Conservation (phyloP, 2,329 filamentous ascomycete genomes). For the Xylaria polymorpha region DNA sequence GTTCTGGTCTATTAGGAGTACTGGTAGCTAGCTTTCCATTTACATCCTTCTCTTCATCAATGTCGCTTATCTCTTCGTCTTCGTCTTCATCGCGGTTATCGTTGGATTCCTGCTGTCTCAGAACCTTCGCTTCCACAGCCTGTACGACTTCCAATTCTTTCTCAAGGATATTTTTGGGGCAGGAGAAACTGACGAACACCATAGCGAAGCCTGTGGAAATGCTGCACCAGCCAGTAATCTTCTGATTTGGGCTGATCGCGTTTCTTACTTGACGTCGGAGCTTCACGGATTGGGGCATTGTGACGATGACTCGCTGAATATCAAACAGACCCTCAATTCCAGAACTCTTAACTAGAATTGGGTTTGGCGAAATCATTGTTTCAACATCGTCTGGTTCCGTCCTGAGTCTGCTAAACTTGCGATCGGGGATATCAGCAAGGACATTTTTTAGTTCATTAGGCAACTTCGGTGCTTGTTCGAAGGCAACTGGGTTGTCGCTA, state of each 20-base stretch:
- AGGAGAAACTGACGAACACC: conserved; percentile 48
- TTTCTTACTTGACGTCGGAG: conserved; percentile 45
- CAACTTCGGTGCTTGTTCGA: conserved; percentile 9
- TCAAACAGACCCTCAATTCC: conserved; percentile 41
- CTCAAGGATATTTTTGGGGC: conserved; percentile 44
- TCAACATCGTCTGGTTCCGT: conserved; percentile 32
- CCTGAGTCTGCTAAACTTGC: conserved; percentile 25
- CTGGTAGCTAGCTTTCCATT: not conserved
- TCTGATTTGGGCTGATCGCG: conserved; percentile 44
- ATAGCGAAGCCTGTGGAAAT: conserved; percentile 50
- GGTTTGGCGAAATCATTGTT: conserved; percentile 51
- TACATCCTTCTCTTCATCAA: not conserved
- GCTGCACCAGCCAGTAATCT: conserved; percentile 49
- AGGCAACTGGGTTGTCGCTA: not conserved
- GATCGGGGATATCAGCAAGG: conserved; percentile 29
- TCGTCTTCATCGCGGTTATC: conserved; percentile 33
- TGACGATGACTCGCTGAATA: conserved; percentile 60
- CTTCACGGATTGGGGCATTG: conserved; percentile 50
- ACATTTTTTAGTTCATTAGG: conserved; percentile 30
- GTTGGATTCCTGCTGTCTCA: conserved; percentile 40
- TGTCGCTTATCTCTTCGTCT: no score
- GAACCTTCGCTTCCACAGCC: conserved; percentile 44
- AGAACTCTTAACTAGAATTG: conserved; percentile 44
- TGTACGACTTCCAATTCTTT: conserved; percentile 49
- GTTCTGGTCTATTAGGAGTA: conserved; percentile 13